Evolutionary conservation across 306 rosid species (phyloP).

Genomic region (Arachis stenosperma): DNA sequence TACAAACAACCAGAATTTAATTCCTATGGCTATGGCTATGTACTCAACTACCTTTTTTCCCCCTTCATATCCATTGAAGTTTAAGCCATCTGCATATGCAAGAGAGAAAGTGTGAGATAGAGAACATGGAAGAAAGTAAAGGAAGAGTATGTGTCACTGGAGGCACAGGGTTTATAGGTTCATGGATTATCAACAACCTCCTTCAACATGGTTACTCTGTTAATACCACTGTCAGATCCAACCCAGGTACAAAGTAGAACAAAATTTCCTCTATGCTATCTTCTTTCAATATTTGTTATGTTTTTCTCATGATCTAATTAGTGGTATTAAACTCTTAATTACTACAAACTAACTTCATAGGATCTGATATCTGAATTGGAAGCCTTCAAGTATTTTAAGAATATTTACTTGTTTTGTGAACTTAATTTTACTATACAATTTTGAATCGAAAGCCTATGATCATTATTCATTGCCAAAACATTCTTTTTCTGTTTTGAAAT

Average conservation of each 20-base stretch:
- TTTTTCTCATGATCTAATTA: too few species aligned
- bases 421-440: too few species aligned
- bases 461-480: too few species aligned
- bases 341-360: neutral
- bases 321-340: neutral
- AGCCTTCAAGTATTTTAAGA: neutral
- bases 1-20: too few species aligned
- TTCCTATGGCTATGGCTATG: too few species aligned
- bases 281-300: too few species aligned
- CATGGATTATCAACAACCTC: conserved; percentile 49
- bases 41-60: too few species aligned
- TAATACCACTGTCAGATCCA: conserved; percentile 46
- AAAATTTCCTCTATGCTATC: neutral
- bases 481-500: too few species aligned
- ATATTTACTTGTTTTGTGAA: neutral
- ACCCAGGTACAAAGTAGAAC: conserved; percentile 10
- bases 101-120: neutral
- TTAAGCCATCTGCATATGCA: neutral
- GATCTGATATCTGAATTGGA: neutral
- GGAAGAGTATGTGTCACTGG: conserved; percentile 47
- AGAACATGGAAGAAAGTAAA: conserved; percentile 31
- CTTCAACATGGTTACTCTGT: conserved; percentile 49
- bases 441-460: neutral
- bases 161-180: conserved; percentile 51
- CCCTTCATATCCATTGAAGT: too few species aligned